phyloP scores from a whole-genome alignment of 2,329 filamentous ascomycete species.

The Fusarium sulawesiense region DNA sequence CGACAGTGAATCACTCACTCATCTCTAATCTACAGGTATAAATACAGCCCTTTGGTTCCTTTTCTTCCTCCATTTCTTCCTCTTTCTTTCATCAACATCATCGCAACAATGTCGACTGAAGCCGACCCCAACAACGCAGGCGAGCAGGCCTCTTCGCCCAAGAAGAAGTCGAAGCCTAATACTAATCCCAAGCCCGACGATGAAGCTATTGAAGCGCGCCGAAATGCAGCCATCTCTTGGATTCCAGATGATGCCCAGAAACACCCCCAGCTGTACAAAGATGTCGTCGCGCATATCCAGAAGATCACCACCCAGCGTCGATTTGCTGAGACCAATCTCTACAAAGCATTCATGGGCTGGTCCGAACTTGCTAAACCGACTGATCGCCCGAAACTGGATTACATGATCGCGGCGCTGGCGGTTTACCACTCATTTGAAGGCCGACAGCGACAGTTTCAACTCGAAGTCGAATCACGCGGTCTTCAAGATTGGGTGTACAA shows the following conservation, averaged over 20 bases:
- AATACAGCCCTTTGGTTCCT: not conserved
- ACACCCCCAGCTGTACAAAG: not conserved
- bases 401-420: constrained; percentile 9
- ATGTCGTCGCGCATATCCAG: not conserved
- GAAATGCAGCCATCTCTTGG: too few species aligned
- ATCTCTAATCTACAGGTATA: not conserved
- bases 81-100: not conserved
- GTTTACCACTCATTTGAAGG: not conserved
- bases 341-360: constrained; percentile 1
- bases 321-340: too few species aligned
- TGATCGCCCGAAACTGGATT: not conserved
- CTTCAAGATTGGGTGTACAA: constrained; percentile 11
- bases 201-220: not conserved
- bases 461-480: not conserved
- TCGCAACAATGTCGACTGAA: not conserved
- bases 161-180: not conserved
- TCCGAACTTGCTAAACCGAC: not conserved
- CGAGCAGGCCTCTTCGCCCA: not conserved
- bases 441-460: too few species aligned
- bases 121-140: not conserved
- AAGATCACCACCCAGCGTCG: too few species aligned
- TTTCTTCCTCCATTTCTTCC: rapidly evolving
- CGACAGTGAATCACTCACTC: not conserved
- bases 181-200: rapidly evolving
- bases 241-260: not conserved